Base-by-base conservation (phyloP, 345 rosid genomes). In the Brassica rapa region DNA sequence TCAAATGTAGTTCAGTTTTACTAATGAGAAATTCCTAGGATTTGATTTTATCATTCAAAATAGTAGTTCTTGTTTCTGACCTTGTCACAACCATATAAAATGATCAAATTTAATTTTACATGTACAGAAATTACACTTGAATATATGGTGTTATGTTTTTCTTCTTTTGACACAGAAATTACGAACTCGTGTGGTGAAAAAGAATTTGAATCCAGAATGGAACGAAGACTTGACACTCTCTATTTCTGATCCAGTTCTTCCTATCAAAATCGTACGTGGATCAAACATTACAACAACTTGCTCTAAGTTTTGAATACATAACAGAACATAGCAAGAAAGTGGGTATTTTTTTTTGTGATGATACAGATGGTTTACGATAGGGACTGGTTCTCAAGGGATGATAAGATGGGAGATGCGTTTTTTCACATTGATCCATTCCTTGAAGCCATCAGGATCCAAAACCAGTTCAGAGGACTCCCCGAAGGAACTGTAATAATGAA, bases 361-460 rank as follows among this genome's bases (percentile, higher is more conserved):
- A 43, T 32, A 70, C 86, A 92, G 93, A 56, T 65, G 19, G 94
- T 92, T n/a, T 92, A 90, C 32, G 97, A 94, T 72, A 83, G 79
- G 72, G 96, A 89, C 74, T 77, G 75, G 25, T 89, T 92, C 82
- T 85, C 87, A 62, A 81, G 72, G 19, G 97, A 92, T 62, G 97
- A 94, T 83, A 87, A 85, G 78, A 92, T 92, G 98, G 97, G 96
- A 62, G 91, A 90, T 14, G 96, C 97, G 1, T 84, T 90, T 74
- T 83, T 94, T 64, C 79, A 83, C 25, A 80, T 92, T 41, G 79
- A 68, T 23, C 79, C 88, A 0, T 86, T 82, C 46, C 19, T 88
- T 6, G 86, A 88, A 68, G 88, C 84, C 16, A 75, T 86, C 25
- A 82, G 64, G 77, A 88, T 88, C 90, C 71, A 32, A 29, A 27